Percentiles rank a stretch among this genome's conserved stretches.
These are phyloP conservation scores for Catunica adiposa DNA, from an alignment of 2,329 filamentous ascomycete genomes.

Conservation along the genomic window DNA sequence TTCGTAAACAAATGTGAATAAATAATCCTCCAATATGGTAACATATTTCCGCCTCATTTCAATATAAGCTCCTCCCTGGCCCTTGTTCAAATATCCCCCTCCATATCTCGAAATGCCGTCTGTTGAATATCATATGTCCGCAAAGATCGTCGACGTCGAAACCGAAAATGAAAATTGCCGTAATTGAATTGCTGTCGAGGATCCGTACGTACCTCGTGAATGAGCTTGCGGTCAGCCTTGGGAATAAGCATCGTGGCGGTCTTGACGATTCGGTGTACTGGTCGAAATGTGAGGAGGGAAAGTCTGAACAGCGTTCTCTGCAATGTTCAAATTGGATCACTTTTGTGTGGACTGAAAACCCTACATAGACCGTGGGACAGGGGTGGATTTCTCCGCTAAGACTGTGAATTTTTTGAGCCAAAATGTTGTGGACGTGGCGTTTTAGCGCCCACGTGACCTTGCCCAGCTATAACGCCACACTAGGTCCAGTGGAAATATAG, in stretches of 20 bases:
- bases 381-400: conserved; percentile 7
- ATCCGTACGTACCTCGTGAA: conserved; percentile 54
- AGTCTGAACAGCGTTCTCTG: conserved; percentile 15
- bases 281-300: conserved; percentile 15
- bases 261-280: conserved; percentile 15
- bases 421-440: conserved; percentile 14
- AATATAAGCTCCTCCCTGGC: no score
- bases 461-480: not conserved
- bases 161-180: conserved; percentile 3
- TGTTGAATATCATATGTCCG: not conserved
- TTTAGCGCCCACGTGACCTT: conserved; percentile 7
- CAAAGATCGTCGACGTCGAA: conserved; percentile 1
- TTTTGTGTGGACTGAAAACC: conserved; percentile 32
- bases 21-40: no score
- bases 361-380: conserved; percentile 20
- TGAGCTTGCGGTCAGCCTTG: conserved; percentile 99
- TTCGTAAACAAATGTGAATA: no score
- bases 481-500: not conserved
- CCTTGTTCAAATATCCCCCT: no score
- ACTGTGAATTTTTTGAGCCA: conserved; percentile 6
- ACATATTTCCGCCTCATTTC: no score
- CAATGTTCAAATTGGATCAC: conserved; percentile 27
- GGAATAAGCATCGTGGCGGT: conserved; percentile 82
- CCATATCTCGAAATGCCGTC: no score
- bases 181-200: conserved; percentile 12